Base-by-base conservation (phyloP, 495 filamentous ascomycete species). In the Acidiella bohemica region DNA sequence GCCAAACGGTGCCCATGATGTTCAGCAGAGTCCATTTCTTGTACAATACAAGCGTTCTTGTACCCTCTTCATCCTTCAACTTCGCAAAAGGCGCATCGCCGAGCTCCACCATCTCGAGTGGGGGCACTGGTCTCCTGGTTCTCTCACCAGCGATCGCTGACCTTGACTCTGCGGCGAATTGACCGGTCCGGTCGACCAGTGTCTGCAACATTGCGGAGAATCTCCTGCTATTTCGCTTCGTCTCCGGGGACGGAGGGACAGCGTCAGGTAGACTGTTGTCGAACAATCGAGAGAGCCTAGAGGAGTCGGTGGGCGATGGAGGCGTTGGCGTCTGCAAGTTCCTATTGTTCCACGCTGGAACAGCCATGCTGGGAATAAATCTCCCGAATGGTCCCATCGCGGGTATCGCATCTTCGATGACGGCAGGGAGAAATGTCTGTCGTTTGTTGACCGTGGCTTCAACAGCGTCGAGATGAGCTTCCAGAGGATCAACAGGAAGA, bases 1-100 rank as follows among this genome's bases (percentile, higher is more conserved):
- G 82, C 73, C 82, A 79, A 4, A 93, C 66, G 0, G 83, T 88
- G 18, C 58, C 52, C 32, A 94, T 62, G n/a, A 92, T 85, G 26
- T 61, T 51, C 1, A 6, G 11, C 19, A 42, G 22, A 13, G 5
- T 46, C 53, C 0, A 87, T 49, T 1, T 62, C 43, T 0, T 42
- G 39, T 9, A 18, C n/a, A n/a, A n/a, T n/a, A n/a, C n/a, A n/a
- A 12, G 28, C 10, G 28, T 30, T 30, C 28, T 17, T n/a, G n/a
- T n/a, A n/a, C n/a, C n/a, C n/a, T n/a, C n/a, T n/a, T n/a, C n/a
- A n/a, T n/a, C n/a, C n/a, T n/a, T n/a, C n/a, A n/a, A n/a, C 16
- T 25, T 7, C 2, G 26, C 34, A 20, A 37, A n/a, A 24, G 34
- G 34, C 6, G 16, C 23, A 18, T 37, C 26, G 34, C 34, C 34